Percentiles rank a stretch among this genome's conserved stretches.
Evolutionary conservation across 1,284 basidiomycete species (phyloP).

Genomic region (Amylostereum chailletii): DNA sequence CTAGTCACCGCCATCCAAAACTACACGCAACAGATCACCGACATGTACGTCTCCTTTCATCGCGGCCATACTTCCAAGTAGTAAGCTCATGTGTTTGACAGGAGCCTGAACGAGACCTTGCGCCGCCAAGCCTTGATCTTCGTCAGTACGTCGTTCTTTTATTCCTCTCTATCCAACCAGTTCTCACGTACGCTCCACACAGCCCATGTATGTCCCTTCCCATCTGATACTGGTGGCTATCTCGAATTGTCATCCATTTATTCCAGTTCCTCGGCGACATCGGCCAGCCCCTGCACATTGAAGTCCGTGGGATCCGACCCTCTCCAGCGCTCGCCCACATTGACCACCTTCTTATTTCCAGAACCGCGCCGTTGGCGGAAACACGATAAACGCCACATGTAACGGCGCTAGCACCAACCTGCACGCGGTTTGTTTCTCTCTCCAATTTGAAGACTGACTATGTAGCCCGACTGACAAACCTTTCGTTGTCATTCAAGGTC

Average conservation of each 20-base stretch:
- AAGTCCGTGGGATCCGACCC: constrained; percentile 2
- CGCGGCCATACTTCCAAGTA: too few species aligned
- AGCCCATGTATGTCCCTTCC: constrained; percentile 27
- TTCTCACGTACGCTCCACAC: neutral
- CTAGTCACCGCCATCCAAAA: constrained; percentile 45
- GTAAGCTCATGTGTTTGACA: neutral
- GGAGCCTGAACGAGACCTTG: constrained; percentile 27
- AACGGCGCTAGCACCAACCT: too few species aligned
- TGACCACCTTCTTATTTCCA: too few species aligned
- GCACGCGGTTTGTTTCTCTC: too few species aligned
- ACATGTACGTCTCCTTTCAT: constrained; percentile 18
- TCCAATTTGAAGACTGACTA: too few species aligned
- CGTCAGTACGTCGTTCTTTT: constrained; percentile 18
- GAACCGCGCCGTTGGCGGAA: too few species aligned
- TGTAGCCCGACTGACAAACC: too few species aligned
- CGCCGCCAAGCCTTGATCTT: constrained; percentile 44
- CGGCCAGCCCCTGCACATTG: constrained; percentile 37
- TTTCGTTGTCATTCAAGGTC: too few species aligned
- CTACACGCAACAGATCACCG: constrained; percentile 38
- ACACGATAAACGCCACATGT: too few species aligned
- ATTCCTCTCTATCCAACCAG: neutral
- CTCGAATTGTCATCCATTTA: neutral
- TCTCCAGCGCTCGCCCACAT: too few species aligned
- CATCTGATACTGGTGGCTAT: neutral
- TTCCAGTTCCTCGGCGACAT: constrained; percentile 42